phyloP scores from a whole-genome alignment of 225 moss, liverwort and hornwort genomes.

The Pseudisothecium myosuroides region DNA sequence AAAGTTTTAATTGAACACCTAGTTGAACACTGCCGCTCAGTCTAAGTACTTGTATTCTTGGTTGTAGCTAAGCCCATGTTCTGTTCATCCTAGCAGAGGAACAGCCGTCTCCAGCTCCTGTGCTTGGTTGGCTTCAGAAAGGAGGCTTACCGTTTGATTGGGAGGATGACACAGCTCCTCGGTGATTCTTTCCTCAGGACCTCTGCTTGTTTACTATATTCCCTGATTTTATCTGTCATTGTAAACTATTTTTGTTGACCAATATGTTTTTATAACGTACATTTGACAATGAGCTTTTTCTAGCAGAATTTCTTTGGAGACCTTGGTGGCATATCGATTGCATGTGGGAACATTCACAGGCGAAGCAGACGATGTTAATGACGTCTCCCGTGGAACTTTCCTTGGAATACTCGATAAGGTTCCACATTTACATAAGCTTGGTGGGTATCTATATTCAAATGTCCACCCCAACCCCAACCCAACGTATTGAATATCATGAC shows the following conservation, averaged over 20 bases:
- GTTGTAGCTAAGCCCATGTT: neutral
- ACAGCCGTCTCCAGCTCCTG: slow-evolving; percentile 62
- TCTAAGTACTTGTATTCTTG: neutral
- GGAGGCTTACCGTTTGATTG: slow-evolving; percentile 56
- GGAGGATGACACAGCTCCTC: slow-evolving; percentile 58
- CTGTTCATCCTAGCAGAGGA: slow-evolving; percentile 28
- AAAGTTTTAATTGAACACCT: neutral
- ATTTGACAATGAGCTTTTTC: neutral
- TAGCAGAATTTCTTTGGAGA: slow-evolving; percentile 68
- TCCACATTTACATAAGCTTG: slow-evolving; percentile 54
- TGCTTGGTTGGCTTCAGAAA: slow-evolving; percentile 69
- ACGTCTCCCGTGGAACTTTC: slow-evolving; percentile 55
- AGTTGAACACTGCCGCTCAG: neutral
- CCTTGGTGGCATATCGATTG: slow-evolving; percentile 65
- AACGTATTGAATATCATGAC: neutral
- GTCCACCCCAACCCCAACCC: neutral
- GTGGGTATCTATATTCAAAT: slow-evolving; percentile 13
- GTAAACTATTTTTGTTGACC: neutral
- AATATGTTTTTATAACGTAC: neutral
- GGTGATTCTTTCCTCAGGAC: slow-evolving; percentile 20
- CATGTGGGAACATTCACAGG: slow-evolving; percentile 73
- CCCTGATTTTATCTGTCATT: neutral
- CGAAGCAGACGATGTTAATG: slow-evolving; percentile 54
- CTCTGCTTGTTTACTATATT: neutral
- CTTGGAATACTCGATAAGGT: slow-evolving; percentile 49